These are phyloP conservation scores for Ustulina deusta DNA, from an alignment of 2,329 filamentous ascomycete genomes.

Conservation along the genomic window DNA sequence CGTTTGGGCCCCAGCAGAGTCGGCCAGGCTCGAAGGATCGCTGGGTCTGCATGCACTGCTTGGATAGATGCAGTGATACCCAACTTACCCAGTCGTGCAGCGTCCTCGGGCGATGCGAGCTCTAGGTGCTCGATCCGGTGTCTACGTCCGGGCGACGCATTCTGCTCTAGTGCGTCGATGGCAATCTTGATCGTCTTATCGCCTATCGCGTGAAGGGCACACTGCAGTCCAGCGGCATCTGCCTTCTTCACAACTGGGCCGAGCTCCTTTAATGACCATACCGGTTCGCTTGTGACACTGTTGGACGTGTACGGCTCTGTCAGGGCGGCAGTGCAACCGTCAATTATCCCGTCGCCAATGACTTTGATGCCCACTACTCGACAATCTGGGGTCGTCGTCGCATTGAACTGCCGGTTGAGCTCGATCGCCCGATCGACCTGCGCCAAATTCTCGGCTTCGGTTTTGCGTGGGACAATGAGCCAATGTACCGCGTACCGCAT, in stretches of 20 bases:
- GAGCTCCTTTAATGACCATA: conserved; percentile 67
- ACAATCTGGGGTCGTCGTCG: conserved; percentile 58
- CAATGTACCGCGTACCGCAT: conserved; percentile 68
- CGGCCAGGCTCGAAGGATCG: conserved; percentile 71
- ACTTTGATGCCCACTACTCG: conserved; percentile 71
- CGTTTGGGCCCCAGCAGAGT: conserved; percentile 65
- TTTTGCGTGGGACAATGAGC: conserved; percentile 62
- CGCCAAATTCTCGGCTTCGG: conserved; percentile 57
- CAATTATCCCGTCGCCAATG: conserved; percentile 73
- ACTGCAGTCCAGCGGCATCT: conserved; percentile 66
- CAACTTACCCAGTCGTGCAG: conserved; percentile 65
- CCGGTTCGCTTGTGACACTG: conserved; percentile 59
- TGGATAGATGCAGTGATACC: conserved; percentile 72
- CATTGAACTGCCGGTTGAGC: conserved; percentile 59
- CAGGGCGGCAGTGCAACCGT: conserved; percentile 73
- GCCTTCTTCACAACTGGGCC: conserved; percentile 66
- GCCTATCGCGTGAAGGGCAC: conserved; percentile 74
- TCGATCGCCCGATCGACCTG: conserved; percentile 66
- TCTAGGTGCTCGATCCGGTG: conserved; percentile 76
- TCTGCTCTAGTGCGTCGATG: conserved; percentile 65
- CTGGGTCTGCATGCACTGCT: conserved; percentile 70
- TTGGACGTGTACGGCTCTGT: conserved; percentile 68
- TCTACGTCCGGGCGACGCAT: conserved; percentile 58
- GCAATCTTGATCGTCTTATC: conserved; percentile 69
- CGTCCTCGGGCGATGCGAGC: conserved; percentile 67